Evolutionary conservation across 169 alveolate genomes (phyloP), one percentile per base, ranked within the genome.

Genomic region (Eimeria brunetti): DNA sequence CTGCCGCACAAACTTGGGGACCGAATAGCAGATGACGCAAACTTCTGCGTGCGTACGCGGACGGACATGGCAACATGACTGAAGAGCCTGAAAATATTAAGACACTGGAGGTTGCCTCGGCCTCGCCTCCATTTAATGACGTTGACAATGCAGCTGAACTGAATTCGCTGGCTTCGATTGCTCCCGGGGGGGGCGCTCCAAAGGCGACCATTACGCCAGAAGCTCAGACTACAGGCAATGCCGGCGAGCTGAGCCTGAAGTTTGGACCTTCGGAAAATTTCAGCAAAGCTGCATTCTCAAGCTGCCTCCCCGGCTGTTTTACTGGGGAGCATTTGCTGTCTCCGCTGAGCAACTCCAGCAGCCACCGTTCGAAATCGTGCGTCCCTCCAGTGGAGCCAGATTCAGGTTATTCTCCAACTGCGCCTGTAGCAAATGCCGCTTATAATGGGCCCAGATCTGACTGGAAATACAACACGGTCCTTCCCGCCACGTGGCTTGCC

Each of bases 161-260:
- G 88, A 49, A 78, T 78, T 78, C 88, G 9, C 44, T 78, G 6
- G 88, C 67, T 9, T 78, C 88, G n/a, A 46, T 78, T 49, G 88
- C 88, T 78, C 62, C 44, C n/a, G 67, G 60, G 2, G 67, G n/a
- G 11, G 27, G 20, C 30, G 88, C 38, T 49, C 44, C 33, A 9
- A 24, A 24, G 27, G 7, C 64, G 33, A 30, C 41, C 67, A 11
- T 8, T 27, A 49, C 67, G 14, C 46, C 69, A 30, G 88, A 78
- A 46, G 64, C 41, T n/a, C 88, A 30, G 69, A 9, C 67, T 46
- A 6, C 38, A 12, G 64, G 67, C 38, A 78, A 41, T 78, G 67
- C 67, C 22, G 51, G 67, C n/a, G 88, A 78, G 44, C 27, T 78
- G 88, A 78, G 67, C 67, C 0, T n/a, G 67, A 78, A 78, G 12